Conservation (phyloP, 2,329 filamentous ascomycete genomes). For the Atkinsonella texensis region DNA sequence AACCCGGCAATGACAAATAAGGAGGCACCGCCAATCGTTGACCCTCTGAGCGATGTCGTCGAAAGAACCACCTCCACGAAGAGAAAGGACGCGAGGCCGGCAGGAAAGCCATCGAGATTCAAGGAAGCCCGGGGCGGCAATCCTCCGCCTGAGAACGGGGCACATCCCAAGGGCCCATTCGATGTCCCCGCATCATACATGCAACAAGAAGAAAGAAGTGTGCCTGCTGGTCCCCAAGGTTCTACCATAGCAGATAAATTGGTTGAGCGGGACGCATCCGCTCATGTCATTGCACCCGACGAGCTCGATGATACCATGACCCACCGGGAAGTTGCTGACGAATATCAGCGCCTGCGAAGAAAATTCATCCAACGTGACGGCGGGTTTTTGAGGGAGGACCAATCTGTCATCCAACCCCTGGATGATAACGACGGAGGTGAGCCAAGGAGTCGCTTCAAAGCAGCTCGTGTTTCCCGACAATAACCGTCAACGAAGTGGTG, state of each 20-base stretch:
- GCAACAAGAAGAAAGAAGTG: conserved; percentile 23
- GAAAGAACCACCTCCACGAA: conserved; percentile 28
- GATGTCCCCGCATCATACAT: conserved; percentile 30
- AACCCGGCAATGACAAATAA: conserved; percentile 10
- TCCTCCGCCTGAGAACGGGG: conserved; percentile 4
- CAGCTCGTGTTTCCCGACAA: conserved; percentile 48
- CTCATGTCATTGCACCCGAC: conserved; percentile 32
- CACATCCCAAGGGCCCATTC: conserved; percentile 28
- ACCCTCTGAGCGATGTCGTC: conserved; percentile 41
- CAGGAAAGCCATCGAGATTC: conserved; percentile 38
- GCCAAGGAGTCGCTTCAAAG: conserved; percentile 62
- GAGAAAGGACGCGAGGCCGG: conserved; percentile 19
- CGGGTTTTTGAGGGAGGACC: conserved; percentile 64
- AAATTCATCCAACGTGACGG: conserved; percentile 72
- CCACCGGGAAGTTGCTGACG: conserved; percentile 64
- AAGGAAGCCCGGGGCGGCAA: conserved; percentile 27
- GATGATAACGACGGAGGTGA: conserved; percentile 54
- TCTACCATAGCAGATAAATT: conserved; percentile 47
- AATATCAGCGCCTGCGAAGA: conserved; percentile 76
- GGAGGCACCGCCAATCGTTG: conserved; percentile 22
- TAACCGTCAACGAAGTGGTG: conserved; percentile 16
- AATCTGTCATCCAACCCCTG: conserved; percentile 53
- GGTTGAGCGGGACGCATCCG: conserved; percentile 37
- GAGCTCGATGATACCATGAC: conserved; percentile 60
- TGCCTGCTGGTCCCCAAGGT: conserved; percentile 38